A percentile compares a stretch with the other conserved stretches of the same genome.
Evolutionary conservation across 2,329 filamentous ascomycete species (phyloP).

Genomic region (Byssochlamys sp.): DNA sequence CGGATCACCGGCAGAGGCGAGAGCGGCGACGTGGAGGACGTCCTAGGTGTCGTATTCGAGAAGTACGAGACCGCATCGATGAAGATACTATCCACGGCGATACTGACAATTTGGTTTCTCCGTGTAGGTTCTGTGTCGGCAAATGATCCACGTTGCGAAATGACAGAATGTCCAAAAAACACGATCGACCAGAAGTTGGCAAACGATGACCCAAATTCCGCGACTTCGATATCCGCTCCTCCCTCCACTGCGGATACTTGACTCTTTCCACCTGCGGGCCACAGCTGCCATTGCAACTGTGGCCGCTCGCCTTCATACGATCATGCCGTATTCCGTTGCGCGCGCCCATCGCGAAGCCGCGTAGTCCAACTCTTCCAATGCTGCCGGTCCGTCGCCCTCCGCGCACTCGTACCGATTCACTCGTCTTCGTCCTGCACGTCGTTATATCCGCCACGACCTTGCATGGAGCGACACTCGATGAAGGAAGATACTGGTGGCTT

Average conservation of each 20-base stretch:
- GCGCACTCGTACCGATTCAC: background rate
- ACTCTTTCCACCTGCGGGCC: background rate
- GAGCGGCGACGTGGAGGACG: conserved; percentile 83
- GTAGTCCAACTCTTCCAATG: background rate
- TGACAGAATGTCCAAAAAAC: background rate
- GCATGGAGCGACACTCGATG: conserved; percentile 6
- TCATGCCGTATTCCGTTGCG: background rate
- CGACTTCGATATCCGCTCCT: background rate
- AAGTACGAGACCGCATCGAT: conserved; percentile 55
- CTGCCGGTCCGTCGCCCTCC: background rate
- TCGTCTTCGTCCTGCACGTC: conserved; percentile 12
- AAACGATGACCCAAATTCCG: background rate
- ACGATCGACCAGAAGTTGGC: background rate
- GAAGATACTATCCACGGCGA: conserved; percentile 4
- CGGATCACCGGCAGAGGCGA: conserved; percentile 80
- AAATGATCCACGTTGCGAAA: conserved; percentile 29
- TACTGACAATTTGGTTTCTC: conserved; percentile 9
- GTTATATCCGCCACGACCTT: conserved; percentile 28
- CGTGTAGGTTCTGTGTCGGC: conserved; percentile 47
- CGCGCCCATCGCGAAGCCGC: background rate
- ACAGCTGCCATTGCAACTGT: background rate
- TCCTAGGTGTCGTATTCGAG: conserved; percentile 92
- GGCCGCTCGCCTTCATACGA: conserved; percentile 4
- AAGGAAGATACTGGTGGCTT: conserved; percentile 2
- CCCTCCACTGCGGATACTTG: background rate